A percentile compares a stretch with the other conserved stretches of the same genome.
These are phyloP conservation scores for Anisodus tanguticus DNA, from an alignment of 257 asterid species.

Conservation along the genomic window DNA sequence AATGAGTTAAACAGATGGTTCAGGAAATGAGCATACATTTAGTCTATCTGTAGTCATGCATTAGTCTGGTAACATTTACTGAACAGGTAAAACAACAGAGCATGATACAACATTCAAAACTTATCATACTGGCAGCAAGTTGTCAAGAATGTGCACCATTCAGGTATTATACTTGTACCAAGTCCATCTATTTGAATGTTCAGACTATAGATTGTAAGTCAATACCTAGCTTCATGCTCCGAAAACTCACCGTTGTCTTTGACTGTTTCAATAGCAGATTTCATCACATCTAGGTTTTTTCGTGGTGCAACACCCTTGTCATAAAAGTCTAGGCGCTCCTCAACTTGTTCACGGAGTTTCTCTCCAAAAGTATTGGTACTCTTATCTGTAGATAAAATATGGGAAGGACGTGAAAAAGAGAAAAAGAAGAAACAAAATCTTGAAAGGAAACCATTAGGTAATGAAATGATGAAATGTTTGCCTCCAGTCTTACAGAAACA, in stretches of 20 bases:
- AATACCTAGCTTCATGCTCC: neutral
- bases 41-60: neutral
- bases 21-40: neutral
- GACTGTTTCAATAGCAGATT: conserved; percentile 64
- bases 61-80: neutral
- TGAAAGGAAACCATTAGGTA: conserved; percentile 22
- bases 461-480: neutral
- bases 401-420: neutral
- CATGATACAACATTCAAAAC: neutral
- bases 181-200: neutral
- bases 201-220: neutral
- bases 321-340: conserved; percentile 90
- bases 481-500: conserved; percentile 7
- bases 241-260: conserved; percentile 59
- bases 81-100: neutral
- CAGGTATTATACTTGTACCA: neutral
- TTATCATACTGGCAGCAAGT: neutral
- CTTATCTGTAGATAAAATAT: conserved; percentile 54
- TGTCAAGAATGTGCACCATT: conserved; percentile 13
- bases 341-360: conserved; percentile 98
- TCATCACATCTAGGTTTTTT: conserved; percentile 89
- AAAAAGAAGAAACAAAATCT: neutral
- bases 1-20: neutral
- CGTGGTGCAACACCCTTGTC: conserved; percentile 98
- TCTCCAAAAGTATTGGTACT: conserved; percentile 81